These are phyloP conservation scores for Phytophthora ramorum DNA, from an alignment of 352 stramenopile genomes.

Conservation along the genomic window DNA sequence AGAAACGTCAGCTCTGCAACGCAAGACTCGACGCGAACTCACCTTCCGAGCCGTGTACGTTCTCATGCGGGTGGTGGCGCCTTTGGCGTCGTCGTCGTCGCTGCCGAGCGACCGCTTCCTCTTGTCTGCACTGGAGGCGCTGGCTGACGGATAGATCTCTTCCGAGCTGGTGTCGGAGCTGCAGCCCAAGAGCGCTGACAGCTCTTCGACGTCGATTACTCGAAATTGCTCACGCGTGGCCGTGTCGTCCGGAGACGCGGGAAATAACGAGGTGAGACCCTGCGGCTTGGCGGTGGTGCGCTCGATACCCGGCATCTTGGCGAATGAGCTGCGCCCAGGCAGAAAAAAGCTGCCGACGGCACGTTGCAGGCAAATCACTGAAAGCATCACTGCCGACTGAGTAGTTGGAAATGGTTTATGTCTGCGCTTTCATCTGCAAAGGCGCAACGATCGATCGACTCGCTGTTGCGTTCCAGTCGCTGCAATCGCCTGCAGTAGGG, in stretches of 20 bases:
- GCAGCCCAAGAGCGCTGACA: slow-evolving; percentile 17
- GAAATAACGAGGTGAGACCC: background rate
- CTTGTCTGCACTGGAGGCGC: slow-evolving; percentile 1
- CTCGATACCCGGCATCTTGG: slow-evolving; percentile 20
- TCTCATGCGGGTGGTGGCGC: slow-evolving; percentile 17
- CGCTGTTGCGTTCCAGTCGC: too few species aligned
- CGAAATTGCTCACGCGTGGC: slow-evolving; percentile 7
- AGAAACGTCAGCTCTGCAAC: slow-evolving; percentile 3
- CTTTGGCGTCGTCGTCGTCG: slow-evolving; percentile 19
- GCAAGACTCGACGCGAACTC: background rate
- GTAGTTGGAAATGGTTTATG: background rate
- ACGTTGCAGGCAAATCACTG: too few species aligned
- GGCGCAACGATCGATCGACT: too few species aligned
- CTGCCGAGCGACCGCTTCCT: slow-evolving; percentile 20
- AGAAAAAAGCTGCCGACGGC: too few species aligned
- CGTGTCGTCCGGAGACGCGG: slow-evolving; percentile 8
- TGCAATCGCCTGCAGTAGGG: too few species aligned
- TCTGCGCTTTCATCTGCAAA: background rate
- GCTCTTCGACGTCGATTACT: slow-evolving; percentile 8
- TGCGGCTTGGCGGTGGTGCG: slow-evolving; percentile 1
- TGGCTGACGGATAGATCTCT: slow-evolving; percentile 2
- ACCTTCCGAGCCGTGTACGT: slow-evolving; percentile 46
- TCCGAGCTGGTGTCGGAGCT: slow-evolving; percentile 19
- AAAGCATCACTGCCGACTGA: background rate
- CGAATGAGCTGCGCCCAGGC: slow-evolving; percentile 3